Evolutionary conservation across 2,329 filamentous ascomycete species (phyloP).

Genomic region (Penicillium sclerotiorum): DNA sequence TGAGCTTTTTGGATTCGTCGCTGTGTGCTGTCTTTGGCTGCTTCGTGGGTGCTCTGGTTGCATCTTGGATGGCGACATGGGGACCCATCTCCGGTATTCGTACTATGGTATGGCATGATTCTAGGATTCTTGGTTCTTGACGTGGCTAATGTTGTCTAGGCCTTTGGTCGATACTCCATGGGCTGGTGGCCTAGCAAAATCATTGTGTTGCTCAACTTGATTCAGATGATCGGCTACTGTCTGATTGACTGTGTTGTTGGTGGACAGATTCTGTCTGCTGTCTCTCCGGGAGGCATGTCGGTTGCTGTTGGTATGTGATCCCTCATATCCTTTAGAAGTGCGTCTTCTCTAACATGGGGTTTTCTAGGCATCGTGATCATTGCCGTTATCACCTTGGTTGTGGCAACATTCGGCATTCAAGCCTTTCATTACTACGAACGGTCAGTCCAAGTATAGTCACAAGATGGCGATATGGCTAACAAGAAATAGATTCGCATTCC

Average conservation of each 20-base stretch:
- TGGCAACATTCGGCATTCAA: constrained; percentile 69
- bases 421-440: constrained; percentile 71
- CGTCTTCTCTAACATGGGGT: too few relatives aligned
- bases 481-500: constrained; percentile 58
- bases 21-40: constrained; percentile 61
- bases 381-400: constrained; percentile 62
- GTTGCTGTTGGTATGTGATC: constrained; percentile 60
- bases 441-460: constrained; percentile 31
- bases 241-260: constrained; percentile 67
- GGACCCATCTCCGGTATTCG: constrained; percentile 64
- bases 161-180: constrained; percentile 63
- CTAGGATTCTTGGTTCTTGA: neutral
- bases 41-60: constrained; percentile 56
- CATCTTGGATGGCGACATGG: constrained; percentile 65
- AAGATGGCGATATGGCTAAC: neutral
- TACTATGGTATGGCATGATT: constrained; percentile 53
- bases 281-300: constrained; percentile 61
- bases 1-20: constrained; percentile 61
- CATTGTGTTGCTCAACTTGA: constrained; percentile 63
- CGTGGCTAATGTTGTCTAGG: constrained; percentile 32
- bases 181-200: constrained; percentile 68
- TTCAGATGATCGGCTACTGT: constrained; percentile 64
- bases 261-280: constrained; percentile 69
- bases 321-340: too few relatives aligned
- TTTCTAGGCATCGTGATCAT: constrained; percentile 63